Percentiles rank a stretch among this genome's conserved stretches.
phyloP scores from a whole-genome alignment of 192 early-diverging fungal genomes.

The Phycomyces blakesleeanus region DNA sequence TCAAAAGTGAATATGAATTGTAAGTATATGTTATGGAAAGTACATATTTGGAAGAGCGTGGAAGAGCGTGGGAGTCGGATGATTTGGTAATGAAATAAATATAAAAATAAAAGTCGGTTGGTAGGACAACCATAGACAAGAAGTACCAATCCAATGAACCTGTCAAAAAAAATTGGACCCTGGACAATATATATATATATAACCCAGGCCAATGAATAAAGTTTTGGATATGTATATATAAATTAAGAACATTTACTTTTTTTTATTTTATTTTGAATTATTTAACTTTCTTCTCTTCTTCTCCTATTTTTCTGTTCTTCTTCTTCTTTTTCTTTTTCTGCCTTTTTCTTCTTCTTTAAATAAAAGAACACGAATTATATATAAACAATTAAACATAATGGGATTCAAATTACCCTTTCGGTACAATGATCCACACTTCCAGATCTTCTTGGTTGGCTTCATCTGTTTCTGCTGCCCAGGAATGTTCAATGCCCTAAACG shows the following conservation, averaged over 20 bases:
- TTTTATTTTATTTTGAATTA: too few species aligned
- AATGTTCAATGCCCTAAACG: conserved; percentile 65
- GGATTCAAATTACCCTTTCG: conserved; percentile 26
- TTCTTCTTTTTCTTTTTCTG: conserved; percentile 6
- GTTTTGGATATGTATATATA: not conserved
- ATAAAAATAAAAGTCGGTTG: not conserved
- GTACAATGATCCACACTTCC: conserved; percentile 28
- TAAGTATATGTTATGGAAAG: too few species aligned
- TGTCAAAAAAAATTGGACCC: conserved; percentile 3
- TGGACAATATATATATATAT: not conserved
- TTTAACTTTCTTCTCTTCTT: too few species aligned
- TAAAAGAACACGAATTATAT: too few species aligned
- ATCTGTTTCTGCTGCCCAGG: conserved; percentile 44
- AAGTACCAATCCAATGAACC: not conserved
- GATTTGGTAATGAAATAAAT: not conserved
- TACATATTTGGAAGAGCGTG: not conserved
- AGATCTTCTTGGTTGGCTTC: conserved; percentile 35
- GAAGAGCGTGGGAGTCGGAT: not conserved
- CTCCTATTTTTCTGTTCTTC: too few species aligned
- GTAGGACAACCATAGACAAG: not conserved
- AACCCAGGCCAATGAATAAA: not conserved
- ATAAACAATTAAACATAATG: conserved; percentile 5
- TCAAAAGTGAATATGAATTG: too few species aligned
- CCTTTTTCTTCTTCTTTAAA: not conserved
- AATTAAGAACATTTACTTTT: not conserved